Base-by-base conservation (phyloP, 1,139 yeast species). In the Magnusiomyces paraingens region DNA sequence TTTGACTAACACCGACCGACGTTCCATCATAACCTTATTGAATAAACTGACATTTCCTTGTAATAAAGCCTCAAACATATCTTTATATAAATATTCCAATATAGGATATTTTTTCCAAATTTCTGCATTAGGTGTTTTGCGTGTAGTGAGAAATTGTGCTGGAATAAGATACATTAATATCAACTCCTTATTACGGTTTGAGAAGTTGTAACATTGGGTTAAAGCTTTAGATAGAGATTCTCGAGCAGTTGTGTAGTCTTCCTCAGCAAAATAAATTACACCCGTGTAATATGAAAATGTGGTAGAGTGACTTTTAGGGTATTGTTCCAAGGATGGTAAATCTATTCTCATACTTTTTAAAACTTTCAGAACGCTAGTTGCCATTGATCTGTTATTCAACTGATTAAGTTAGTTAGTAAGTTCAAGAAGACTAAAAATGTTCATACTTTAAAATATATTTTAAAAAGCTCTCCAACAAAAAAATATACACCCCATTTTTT, bases 341-440 rank as follows among this genome's bases (percentile, higher is more conserved):
- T 79, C 81, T 17, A 71, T 70, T 18, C 76, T 66, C 56, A 84
- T 79, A 3, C 82, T 80, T 39, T 73, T 77, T 48, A 90, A 71
- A 1, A 91, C 96, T 66, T 84, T 83, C 56, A 88, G 82, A 55
- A 89, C 77, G 53, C 89, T 86, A 61, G 83, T 84, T 17, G 95
- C 94, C 64, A 90, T 77, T 58, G 90, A 89, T 50, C 81, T 73
- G 62, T 86, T 87, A 54, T 80, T 77, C 62, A 90, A 73, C 62
- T 75, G 75, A 18, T n/a, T 42, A 42, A 14, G 17, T 14, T 22
- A n/a, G 29, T 42, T 26, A 5, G 32, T 26, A 26, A 26, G 8
- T 5, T 8, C 8, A 26, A 26, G 29, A 44, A 20, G 38, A 47
- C 17, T 78, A 74, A 55, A 82, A 67, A 89, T 89, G 56, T 84